Evolutionary conservation across 306 rosid genomes (phyloP).

Genomic region (Echinosophora koreensis): DNA sequence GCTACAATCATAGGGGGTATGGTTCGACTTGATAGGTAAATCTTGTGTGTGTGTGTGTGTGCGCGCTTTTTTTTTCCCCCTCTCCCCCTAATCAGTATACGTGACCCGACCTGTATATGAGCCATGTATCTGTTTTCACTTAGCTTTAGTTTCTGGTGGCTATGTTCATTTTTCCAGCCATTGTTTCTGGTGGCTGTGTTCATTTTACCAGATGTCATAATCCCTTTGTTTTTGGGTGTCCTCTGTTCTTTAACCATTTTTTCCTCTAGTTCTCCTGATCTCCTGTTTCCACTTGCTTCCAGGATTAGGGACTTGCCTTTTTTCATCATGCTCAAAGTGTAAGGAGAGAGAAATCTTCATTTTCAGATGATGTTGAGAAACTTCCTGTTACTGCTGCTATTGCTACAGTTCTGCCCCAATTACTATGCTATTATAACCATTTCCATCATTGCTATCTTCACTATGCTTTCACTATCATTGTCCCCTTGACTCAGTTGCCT

Average conservation of each 20-base stretch:
- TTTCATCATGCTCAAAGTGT: not conserved
- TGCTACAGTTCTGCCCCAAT: not conserved
- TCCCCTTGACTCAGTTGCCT: constrained; percentile 25
- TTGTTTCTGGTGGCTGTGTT: not conserved
- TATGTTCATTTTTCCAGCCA: constrained; percentile 12
- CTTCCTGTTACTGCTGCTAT: constrained; percentile 4
- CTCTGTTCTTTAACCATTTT: not conserved
- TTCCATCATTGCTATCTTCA: not conserved
- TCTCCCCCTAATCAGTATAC: not conserved
- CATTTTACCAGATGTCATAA: not conserved
- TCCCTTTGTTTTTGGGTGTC: not conserved
- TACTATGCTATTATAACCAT: not conserved
- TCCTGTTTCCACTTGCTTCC: not conserved
- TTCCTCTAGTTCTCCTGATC: not conserved
- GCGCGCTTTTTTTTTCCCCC: not conserved
- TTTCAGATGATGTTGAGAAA: not conserved
- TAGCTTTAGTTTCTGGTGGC: constrained; percentile 1
- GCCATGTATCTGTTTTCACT: constrained; percentile 12
- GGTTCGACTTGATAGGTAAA: constrained; percentile 92
- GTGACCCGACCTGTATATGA: not conserved
- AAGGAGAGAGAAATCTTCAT: not conserved
- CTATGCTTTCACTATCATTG: constrained; percentile 17
- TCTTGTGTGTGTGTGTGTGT: not conserved
- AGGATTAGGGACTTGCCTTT: not conserved
- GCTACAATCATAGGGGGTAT: constrained; percentile 70